Percentiles rank a stretch among this genome's conserved stretches.
Evolutionary conservation across 371 early-diverging fungal species (phyloP).

Genomic region (Blakeslea trispora): DNA sequence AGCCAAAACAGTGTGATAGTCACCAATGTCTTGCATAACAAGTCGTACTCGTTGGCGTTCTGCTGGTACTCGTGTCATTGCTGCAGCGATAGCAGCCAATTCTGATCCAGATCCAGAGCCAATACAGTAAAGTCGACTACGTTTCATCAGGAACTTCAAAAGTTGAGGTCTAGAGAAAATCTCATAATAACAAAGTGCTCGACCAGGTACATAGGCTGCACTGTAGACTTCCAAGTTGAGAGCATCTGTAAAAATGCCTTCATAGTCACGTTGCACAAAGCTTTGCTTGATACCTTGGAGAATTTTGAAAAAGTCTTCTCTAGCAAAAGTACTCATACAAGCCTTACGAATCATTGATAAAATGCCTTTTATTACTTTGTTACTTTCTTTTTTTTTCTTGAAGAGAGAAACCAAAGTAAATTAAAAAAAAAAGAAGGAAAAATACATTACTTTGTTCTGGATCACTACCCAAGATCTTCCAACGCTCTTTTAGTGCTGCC

Average conservation of each 20-base stretch:
- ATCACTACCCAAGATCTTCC: slow-evolving; percentile 46
- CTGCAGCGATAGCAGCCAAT: slow-evolving; percentile 79
- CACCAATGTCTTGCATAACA: slow-evolving; percentile 75
- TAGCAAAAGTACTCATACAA: slow-evolving; percentile 60
- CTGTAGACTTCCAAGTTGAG: slow-evolving; percentile 78
- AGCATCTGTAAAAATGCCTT: slow-evolving; percentile 78
- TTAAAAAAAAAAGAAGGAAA: too few species aligned
- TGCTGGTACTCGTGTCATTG: slow-evolving; percentile 57
- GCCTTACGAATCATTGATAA: slow-evolving; percentile 68
- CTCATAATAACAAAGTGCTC: slow-evolving; percentile 85
- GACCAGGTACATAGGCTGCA: slow-evolving; percentile 84
- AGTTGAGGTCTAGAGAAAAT: slow-evolving; percentile 66
- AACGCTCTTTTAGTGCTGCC: slow-evolving; percentile 34
- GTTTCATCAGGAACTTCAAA: slow-evolving; percentile 42
- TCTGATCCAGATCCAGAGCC: slow-evolving; percentile 92
- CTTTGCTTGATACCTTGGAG: slow-evolving; percentile 77
- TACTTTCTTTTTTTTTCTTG: slow-evolving; percentile 1
- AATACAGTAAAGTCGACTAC: slow-evolving; percentile 59
- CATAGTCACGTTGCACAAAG: slow-evolving; percentile 83
- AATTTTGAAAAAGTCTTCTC: slow-evolving; percentile 61
- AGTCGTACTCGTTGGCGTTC: slow-evolving; percentile 51
- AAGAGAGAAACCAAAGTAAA: too few species aligned
- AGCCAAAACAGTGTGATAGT: slow-evolving; percentile 53
- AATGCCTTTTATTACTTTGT: slow-evolving; percentile 48
- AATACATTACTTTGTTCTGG: slow-evolving; percentile 56